phyloP scores from a whole-genome alignment of 2,329 filamentous ascomycete species.

The Verticillium longisporum region DNA sequence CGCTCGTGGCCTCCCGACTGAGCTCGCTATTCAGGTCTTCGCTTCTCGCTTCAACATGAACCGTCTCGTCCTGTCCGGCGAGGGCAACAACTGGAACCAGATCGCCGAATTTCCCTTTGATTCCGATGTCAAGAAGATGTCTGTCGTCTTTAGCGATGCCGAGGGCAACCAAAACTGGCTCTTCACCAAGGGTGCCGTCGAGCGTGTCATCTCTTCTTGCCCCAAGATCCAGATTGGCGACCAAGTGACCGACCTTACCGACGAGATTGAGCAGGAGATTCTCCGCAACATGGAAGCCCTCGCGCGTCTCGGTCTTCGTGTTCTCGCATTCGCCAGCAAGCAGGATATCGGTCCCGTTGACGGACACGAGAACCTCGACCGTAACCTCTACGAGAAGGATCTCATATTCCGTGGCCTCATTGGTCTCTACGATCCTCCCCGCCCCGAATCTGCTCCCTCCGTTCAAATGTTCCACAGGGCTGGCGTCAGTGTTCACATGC shows the following conservation, averaged over 20 bases:
- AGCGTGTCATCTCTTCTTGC: constrained; percentile 60
- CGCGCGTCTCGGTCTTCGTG: constrained; percentile 59
- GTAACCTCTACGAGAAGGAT: constrained; percentile 51
- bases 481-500: constrained; percentile 60
- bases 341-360: constrained; percentile 27
- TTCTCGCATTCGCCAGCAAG: constrained; percentile 56
- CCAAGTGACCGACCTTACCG: constrained; percentile 38
- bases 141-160: constrained; percentile 53
- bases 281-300: constrained; percentile 63
- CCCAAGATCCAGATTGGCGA: constrained; percentile 38
- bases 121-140: constrained; percentile 71
- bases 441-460: constrained; percentile 55
- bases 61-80: constrained; percentile 42
- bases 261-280: constrained; percentile 48
- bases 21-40: constrained; percentile 71
- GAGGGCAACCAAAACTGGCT: constrained; percentile 35
- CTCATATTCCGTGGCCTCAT: constrained; percentile 63
- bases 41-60: constrained; percentile 62
- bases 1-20: constrained; percentile 60
- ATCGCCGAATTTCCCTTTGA: constrained; percentile 68
- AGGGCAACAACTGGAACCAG: constrained; percentile 46
- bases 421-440: constrained; percentile 67
- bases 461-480: constrained; percentile 53
- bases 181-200: constrained; percentile 63
- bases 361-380: constrained; percentile 36